Evolutionary conservation across 345 rosid species (phyloP).

Genomic region (Sisymbrium irio): DNA sequence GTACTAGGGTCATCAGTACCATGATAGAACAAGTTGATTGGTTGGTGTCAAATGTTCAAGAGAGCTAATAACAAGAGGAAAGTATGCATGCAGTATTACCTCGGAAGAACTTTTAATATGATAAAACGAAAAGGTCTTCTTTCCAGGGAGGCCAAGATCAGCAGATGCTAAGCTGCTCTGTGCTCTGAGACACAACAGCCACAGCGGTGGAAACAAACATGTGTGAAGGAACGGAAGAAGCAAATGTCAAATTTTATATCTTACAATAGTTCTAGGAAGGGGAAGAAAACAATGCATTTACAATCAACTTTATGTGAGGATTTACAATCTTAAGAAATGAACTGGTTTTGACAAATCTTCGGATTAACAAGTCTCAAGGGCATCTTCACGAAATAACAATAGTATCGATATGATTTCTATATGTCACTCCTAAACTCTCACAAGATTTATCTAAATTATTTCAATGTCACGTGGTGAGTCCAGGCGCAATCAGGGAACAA

Average conservation of each 20-base stretch:
- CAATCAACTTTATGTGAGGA: background rate
- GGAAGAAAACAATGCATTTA: background rate
- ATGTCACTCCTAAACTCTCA: background rate
- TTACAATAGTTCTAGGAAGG: background rate
- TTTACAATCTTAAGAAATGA: background rate
- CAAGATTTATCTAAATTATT: background rate
- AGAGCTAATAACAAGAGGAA: slow-evolving; percentile 6
- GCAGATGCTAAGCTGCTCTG: slow-evolving; percentile 41
- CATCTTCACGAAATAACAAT: background rate
- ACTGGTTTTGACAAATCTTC: background rate
- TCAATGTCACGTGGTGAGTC: background rate
- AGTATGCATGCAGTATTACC: slow-evolving; percentile 41
- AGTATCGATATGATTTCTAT: background rate
- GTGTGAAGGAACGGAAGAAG: slow-evolving; percentile 6
- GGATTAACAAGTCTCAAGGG: background rate
- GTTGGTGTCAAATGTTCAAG: background rate
- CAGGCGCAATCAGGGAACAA: background rate
- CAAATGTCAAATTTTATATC: background rate
- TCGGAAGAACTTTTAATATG: slow-evolving; percentile 74
- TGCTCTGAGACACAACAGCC: slow-evolving; percentile 40
- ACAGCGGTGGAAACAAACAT: slow-evolving; percentile 13
- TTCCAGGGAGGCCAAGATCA: slow-evolving; percentile 41
- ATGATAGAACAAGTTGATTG: slow-evolving; percentile 6
- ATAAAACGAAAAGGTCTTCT: slow-evolving; percentile 58
- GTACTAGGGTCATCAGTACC: background rate